These are phyloP conservation scores for Pelargonium fulgidum DNA, from an alignment of 441 rosid genomes.

Conservation along the genomic window DNA sequence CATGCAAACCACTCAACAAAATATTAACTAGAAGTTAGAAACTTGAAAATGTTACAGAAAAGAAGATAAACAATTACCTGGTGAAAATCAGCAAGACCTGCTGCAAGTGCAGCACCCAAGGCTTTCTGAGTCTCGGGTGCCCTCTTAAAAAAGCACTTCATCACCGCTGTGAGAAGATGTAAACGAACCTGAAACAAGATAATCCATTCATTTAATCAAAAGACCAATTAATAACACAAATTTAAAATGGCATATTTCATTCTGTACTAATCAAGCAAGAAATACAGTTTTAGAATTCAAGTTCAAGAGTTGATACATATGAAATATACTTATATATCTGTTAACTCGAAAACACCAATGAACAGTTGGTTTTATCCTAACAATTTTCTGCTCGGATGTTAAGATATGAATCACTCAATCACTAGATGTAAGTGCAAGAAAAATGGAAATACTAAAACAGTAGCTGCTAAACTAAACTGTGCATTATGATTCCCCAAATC, in stretches of 20 bases:
- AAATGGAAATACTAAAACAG: not conserved
- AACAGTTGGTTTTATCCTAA: not conserved
- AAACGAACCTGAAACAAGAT: slow-evolving; percentile 65
- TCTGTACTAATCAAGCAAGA: not conserved
- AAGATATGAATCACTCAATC: not conserved
- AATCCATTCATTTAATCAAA: slow-evolving; percentile 15
- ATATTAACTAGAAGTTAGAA: slow-evolving; percentile 8
- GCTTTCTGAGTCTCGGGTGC: slow-evolving; percentile 94
- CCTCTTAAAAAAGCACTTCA: slow-evolving; percentile 94
- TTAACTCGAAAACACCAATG: not conserved
- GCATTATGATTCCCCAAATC: not conserved
- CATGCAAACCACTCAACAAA: slow-evolving; percentile 7
- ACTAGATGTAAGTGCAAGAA: not conserved
- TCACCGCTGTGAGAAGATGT: slow-evolving; percentile 87
- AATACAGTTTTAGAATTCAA: not conserved
- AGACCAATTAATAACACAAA: not conserved
- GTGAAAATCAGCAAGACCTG: slow-evolving; percentile 85
- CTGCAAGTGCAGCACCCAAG: slow-evolving; percentile 78
- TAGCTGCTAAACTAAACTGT: not conserved
- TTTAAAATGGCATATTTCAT: not conserved
- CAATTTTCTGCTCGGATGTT: not conserved
- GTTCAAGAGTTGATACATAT: not conserved
- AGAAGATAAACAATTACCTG: slow-evolving; percentile 40
- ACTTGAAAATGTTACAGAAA: slow-evolving; percentile 11
- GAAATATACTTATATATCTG: not conserved